Evolutionary conservation across 2,329 filamentous ascomycete species (phyloP), one percentile per base, ranked within the genome.

Genomic region (Cercospora beticola): DNA sequence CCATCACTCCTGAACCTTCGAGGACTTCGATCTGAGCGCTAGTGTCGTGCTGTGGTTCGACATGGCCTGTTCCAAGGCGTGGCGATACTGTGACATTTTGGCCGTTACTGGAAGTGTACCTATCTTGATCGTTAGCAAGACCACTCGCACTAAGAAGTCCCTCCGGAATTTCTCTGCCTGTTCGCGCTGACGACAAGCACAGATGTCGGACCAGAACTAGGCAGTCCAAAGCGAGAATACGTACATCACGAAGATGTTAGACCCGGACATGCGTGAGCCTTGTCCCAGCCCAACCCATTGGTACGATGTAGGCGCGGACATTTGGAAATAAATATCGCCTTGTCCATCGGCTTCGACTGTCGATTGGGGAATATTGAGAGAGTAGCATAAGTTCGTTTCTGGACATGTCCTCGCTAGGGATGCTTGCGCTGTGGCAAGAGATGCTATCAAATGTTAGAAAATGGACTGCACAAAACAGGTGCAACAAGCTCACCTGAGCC

Each of bases 241-340:
- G 18, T 52, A 89, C 5, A 88, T 80, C 54, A 88, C 78, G 74
- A 89, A 88, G 58, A 89, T 88, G 75, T 87, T 87, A 5, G 87
- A 77, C 23, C 83, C 83, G 16, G 76, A 71, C 87, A 89, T 89
- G 21, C 76, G 71, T 1, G 72, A 79, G 28, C 87, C 87, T 74
- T 88, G 86, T 7, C 86, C 87, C 3, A 89, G 76, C 3, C 82
- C 84, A 36, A 87, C 81, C 84, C 85, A 89, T 77, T 83, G 77
- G 74, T 86, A 83, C 5, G 76, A 80, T 49, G 81, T 82, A 1
- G 87, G 86, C 3, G 84, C 85, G 57, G 81, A 83, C 61, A 89
- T 81, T 68, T 87, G 86, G 73, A 89, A 84, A 77, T 83, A 89
- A 63, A 89, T 84, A 68, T 87, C 84, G 23, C 87, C 86, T 36